These are phyloP conservation scores for Scytalidium sp. DNA, from an alignment of 2,329 filamentous ascomycete species.

Conservation along the genomic window DNA sequence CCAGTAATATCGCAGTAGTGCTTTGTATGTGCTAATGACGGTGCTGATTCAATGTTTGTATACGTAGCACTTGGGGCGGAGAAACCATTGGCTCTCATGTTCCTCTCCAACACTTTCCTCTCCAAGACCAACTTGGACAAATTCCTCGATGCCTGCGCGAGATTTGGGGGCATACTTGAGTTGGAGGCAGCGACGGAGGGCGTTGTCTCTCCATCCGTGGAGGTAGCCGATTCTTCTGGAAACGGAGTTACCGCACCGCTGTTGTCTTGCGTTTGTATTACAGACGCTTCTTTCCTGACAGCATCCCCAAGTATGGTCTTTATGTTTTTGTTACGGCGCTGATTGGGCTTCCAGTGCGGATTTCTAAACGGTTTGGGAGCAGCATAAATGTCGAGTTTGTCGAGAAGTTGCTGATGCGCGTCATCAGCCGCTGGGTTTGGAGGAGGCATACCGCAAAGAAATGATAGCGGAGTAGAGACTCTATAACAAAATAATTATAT, in stretches of 20 bases:
- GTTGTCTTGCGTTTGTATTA: slow-evolving; percentile 76
- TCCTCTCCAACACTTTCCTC: slow-evolving; percentile 81
- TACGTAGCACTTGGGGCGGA: slow-evolving; percentile 74
- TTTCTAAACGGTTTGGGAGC: slow-evolving; percentile 90
- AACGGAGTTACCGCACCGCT: slow-evolving; percentile 73
- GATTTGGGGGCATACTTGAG: slow-evolving; percentile 57
- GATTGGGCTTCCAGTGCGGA: slow-evolving; percentile 83
- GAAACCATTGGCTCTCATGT: slow-evolving; percentile 44
- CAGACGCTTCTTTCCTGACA: slow-evolving; percentile 83
- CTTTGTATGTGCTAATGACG: slow-evolving; percentile 78
- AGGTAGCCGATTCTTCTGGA: slow-evolving; percentile 48
- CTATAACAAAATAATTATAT: too few species aligned
- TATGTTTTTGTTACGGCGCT: slow-evolving; percentile 97
- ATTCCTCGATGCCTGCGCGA: slow-evolving; percentile 85
- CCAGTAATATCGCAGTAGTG: slow-evolving; percentile 97
- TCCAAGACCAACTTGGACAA: slow-evolving; percentile 86
- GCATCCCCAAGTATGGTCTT: slow-evolving; percentile 94
- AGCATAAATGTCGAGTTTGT: slow-evolving; percentile 86
- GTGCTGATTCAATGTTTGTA: slow-evolving; percentile 94
- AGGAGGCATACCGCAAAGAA: slow-evolving; percentile 20
- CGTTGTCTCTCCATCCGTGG: slow-evolving; percentile 42
- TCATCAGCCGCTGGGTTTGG: slow-evolving; percentile 51
- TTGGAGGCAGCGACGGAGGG: slow-evolving; percentile 39
- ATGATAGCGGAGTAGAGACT: not conserved
- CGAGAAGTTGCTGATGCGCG: slow-evolving; percentile 81